Evolutionary conservation across 495 filamentous ascomycete genomes (phyloP).

Genomic region (Staphylotrichum longicolle): DNA sequence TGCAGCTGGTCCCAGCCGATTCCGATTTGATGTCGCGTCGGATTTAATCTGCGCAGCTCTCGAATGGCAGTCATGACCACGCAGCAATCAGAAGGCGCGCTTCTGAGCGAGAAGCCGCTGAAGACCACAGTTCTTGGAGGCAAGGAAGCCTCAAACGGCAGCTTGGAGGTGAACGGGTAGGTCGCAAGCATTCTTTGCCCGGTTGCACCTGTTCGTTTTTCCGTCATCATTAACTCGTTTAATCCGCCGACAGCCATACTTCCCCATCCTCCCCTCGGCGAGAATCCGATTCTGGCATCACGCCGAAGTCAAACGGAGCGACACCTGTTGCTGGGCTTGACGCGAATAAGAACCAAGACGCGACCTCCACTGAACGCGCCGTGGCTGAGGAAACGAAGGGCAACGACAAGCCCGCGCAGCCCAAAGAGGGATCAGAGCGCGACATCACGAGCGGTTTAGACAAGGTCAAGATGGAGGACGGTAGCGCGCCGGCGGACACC

Average conservation of each 20-base stretch:
- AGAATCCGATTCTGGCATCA: constrained; percentile 11
- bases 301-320: constrained; percentile 10
- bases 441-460: constrained; percentile 23
- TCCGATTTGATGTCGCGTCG: constrained; percentile 37
- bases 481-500: constrained; percentile 22
- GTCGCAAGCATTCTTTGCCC: constrained; percentile 13
- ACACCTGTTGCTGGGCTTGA: background rate
- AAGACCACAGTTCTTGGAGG: constrained; percentile 46
- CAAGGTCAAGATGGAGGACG: constrained; percentile 15
- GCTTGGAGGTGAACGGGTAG: constrained; percentile 34
- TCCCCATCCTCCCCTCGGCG: constrained; percentile 8
- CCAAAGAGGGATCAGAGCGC: constrained; percentile 20
- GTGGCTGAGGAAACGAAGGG: constrained; percentile 9
- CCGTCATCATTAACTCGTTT: background rate
- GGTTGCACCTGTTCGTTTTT: background rate
- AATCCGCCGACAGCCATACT: constrained; percentile 20
- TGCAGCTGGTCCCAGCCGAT: background rate
- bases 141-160: constrained; percentile 37
- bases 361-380: constrained; percentile 29
- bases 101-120: constrained; percentile 49
- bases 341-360: constrained; percentile 24
- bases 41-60: constrained; percentile 22
- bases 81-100: constrained; percentile 43
- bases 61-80: constrained; percentile 59
- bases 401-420: constrained; percentile 3